phyloP scores from a whole-genome alignment of 2,329 filamentous ascomycete species.

The Hypoxylon sp. region DNA sequence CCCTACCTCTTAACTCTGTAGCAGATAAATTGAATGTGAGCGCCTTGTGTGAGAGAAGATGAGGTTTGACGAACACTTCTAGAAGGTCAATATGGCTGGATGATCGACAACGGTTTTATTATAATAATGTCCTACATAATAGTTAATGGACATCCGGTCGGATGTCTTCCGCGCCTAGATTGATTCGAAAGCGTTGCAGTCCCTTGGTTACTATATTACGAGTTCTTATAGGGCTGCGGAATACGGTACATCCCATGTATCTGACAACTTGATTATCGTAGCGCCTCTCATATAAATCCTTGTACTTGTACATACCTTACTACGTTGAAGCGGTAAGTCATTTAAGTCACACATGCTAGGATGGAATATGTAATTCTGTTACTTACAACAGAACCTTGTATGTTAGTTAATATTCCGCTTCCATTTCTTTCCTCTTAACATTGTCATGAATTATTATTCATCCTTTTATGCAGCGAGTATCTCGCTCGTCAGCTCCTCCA shows the following conservation, averaged over 20 bases:
- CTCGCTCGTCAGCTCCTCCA: conserved; percentile 9
- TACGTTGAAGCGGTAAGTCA: too few species aligned
- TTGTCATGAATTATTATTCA: background rate
- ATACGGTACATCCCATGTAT: background rate
- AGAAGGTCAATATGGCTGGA: conserved; percentile 37
- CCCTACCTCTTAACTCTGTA: conserved; percentile 33
- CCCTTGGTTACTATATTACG: conserved; percentile 12
- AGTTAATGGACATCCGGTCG: conserved; percentile 37
- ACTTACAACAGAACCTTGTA: too few species aligned
- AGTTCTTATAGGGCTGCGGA: conserved; percentile 6
- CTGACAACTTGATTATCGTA: background rate
- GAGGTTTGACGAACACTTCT: conserved; percentile 38
- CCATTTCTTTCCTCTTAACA: background rate
- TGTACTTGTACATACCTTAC: background rate
- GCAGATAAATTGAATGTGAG: conserved; percentile 41
- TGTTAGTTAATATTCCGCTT: too few species aligned
- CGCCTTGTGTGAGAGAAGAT: conserved; percentile 25
- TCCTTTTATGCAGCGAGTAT: background rate
- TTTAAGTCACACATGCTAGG: background rate
- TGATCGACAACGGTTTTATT: conserved; percentile 37
- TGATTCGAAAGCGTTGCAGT: conserved; percentile 9
- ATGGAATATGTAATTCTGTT: background rate
- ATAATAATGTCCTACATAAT: conserved; percentile 26
- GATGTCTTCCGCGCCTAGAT: conserved; percentile 40
- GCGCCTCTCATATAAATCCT: background rate